These are phyloP conservation scores for Xylaria sp. DNA, from an alignment of 2,329 filamentous ascomycete genomes.

Conservation along the genomic window DNA sequence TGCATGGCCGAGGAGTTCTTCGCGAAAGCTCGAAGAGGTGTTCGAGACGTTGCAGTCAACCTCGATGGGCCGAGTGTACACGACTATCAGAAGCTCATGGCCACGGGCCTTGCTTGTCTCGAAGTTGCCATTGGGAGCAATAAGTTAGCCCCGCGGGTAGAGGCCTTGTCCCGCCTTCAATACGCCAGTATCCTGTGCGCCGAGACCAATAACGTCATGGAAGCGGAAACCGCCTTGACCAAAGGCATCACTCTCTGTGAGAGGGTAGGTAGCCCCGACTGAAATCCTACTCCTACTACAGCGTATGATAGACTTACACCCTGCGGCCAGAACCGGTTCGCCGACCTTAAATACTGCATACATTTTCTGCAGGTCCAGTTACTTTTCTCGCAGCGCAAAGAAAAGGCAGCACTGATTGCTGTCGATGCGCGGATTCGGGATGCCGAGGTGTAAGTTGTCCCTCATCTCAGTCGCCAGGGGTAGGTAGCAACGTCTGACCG, in stretches of 20 bases:
- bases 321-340: constrained; percentile 60
- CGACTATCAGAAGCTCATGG: constrained; percentile 78
- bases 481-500: constrained; percentile 38
- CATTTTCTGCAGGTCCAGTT: constrained; percentile 78
- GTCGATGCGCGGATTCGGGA: constrained; percentile 76
- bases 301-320: constrained; percentile 43
- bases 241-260: constrained; percentile 78
- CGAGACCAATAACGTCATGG: constrained; percentile 80
- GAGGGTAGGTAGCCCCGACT: constrained; percentile 58
- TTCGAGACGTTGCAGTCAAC: constrained; percentile 60
- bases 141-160: constrained; percentile 70
- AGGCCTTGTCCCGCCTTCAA: constrained; percentile 75
- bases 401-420: constrained; percentile 77
- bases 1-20: constrained; percentile 83
- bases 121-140: constrained; percentile 73
- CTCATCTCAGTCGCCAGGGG: constrained; percentile 5
- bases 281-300: neutral
- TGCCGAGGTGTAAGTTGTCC: constrained; percentile 67
- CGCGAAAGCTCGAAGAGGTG: constrained; percentile 69
- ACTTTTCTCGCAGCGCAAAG: constrained; percentile 72
- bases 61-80: constrained; percentile 64
- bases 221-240: constrained; percentile 76
- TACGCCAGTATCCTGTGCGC: constrained; percentile 78
- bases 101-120: constrained; percentile 77
- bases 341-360: constrained; percentile 81